A percentile compares a stretch with the other conserved stretches of the same genome.
These are phyloP conservation scores for Talaromyces sp. DNA, from an alignment of 2,329 filamentous ascomycete species.

Conservation along the genomic window DNA sequence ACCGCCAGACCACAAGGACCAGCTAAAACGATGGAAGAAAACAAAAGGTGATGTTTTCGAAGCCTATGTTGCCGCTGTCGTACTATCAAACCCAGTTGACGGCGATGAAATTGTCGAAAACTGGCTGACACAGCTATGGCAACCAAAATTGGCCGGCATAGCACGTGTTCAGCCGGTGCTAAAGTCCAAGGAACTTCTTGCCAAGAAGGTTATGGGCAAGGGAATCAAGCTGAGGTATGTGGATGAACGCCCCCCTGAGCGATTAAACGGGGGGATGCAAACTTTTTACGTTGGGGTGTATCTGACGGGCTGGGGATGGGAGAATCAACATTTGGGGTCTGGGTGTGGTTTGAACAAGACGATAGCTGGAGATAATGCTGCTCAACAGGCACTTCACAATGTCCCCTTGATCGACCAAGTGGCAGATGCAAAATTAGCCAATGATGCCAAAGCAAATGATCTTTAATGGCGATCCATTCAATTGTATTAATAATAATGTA, in stretches of 20 bases:
- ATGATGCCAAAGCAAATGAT: constrained; percentile 3
- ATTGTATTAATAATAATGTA: neutral
- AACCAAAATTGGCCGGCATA: constrained; percentile 51
- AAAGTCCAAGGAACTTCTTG: constrained; percentile 52
- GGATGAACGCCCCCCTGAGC: constrained; percentile 34
- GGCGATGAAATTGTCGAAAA: constrained; percentile 59
- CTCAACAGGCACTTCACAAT: constrained; percentile 36
- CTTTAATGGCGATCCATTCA: neutral
- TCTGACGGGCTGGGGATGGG: constrained; percentile 45
- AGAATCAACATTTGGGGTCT: constrained; percentile 40
- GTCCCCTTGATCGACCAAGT: constrained; percentile 36
- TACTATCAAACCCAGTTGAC: constrained; percentile 60
- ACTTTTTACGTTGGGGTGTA: constrained; percentile 44
- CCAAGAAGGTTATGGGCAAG: constrained; percentile 50
- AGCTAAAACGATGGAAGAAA: constrained; percentile 61
- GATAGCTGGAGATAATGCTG: constrained; percentile 43
- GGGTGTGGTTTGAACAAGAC: constrained; percentile 41
- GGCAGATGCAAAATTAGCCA: constrained; percentile 27
- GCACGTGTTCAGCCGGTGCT: constrained; percentile 23
- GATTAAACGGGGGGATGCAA: constrained; percentile 33
- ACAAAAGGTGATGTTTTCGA: constrained; percentile 85
- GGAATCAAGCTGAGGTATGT: constrained; percentile 59
- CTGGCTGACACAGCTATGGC: constrained; percentile 77
- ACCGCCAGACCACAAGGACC: constrained; percentile 42
- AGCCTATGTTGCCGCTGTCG: constrained; percentile 76